A percentile compares a stretch with the other conserved stretches of the same genome.
phyloP scores from a whole-genome alignment of 164 flowering plant genomes.

The Cinnamomum micranthum region DNA sequence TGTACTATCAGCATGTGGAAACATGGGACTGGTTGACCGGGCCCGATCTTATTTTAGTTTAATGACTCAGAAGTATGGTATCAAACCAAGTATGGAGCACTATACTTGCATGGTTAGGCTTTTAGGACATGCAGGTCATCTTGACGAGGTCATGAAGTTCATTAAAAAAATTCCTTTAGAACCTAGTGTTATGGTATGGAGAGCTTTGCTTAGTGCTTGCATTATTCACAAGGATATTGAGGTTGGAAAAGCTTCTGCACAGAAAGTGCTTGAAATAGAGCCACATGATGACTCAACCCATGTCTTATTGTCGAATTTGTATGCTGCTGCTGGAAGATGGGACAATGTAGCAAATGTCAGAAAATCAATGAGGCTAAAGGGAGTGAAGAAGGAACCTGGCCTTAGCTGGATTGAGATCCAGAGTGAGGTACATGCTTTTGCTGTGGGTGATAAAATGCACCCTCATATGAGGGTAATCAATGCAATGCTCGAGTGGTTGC shows the following conservation, averaged over 20 bases:
- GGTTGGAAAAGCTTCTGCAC: conserved; percentile 57
- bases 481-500: conserved; percentile 77
- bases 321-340: conserved; percentile 76
- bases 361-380: conserved; percentile 66
- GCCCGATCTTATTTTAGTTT: conserved; percentile 59
- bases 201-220: conserved; percentile 87
- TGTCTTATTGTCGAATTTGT: conserved; percentile 73
- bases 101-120: conserved; percentile 91
- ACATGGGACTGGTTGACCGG: conserved; percentile 54
- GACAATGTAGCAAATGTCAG: conserved; percentile 54
- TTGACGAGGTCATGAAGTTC: conserved; percentile 59
- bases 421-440: conserved; percentile 63
- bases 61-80: conserved; percentile 52
- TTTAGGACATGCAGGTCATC: conserved; percentile 62
- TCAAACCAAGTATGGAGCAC: conserved; percentile 82
- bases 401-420: conserved; percentile 83
- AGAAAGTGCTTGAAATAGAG: conserved; percentile 68
- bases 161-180: conserved; percentile 64
- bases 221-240: conserved; percentile 67
- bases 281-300: conserved; percentile 74
- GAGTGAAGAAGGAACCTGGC: conserved; percentile 87
- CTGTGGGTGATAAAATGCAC: conserved; percentile 70
- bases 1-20: conserved; percentile 82
- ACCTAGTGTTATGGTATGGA: conserved; percentile 86
- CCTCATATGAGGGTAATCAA: conserved; percentile 56